A percentile compares a stretch with the other conserved stretches of the same genome.
phyloP scores from a whole-genome alignment of 1,139 yeast species.

The Magnusiomyces fungicola region DNA sequence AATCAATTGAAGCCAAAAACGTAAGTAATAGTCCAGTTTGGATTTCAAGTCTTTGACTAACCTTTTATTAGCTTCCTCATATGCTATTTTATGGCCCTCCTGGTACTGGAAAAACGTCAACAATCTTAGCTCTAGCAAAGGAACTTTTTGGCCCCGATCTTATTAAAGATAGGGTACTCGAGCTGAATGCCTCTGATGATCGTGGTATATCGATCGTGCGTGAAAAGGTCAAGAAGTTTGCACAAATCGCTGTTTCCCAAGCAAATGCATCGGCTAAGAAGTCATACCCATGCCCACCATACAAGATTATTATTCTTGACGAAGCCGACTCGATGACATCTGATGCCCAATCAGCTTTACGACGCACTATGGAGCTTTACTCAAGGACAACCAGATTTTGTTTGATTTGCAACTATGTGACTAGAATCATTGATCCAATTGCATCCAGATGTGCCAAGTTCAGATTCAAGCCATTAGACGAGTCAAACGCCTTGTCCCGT shows the following conservation, averaged over 20 bases:
- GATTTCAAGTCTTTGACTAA: neutral
- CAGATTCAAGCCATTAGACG: conserved; percentile 73
- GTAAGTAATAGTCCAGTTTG: conserved; percentile 18
- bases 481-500: conserved; percentile 60
- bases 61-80: conserved; percentile 47
- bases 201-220: conserved; percentile 90
- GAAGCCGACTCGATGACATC: conserved; percentile 99
- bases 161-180: conserved; percentile 71
- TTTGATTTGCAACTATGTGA: conserved; percentile 88
- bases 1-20: conserved; percentile 71
- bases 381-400: conserved; percentile 89
- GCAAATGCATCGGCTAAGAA: conserved; percentile 57
- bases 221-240: conserved; percentile 87
- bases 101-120: conserved; percentile 94
- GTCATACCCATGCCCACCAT: conserved; percentile 93
- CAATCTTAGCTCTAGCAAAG: conserved; percentile 79
- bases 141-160: conserved; percentile 64
- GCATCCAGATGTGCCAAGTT: conserved; percentile 96
- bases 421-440: conserved; percentile 90
- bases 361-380: conserved; percentile 95
- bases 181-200: conserved; percentile 93
- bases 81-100: conserved; percentile 97
- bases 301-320: conserved; percentile 75
- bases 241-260: conserved; percentile 76
- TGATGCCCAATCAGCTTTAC: conserved; percentile 91